Evolutionary conservation across 2,329 filamentous ascomycete genomes (phyloP).

Genomic region (Whalleya microplaca): DNA sequence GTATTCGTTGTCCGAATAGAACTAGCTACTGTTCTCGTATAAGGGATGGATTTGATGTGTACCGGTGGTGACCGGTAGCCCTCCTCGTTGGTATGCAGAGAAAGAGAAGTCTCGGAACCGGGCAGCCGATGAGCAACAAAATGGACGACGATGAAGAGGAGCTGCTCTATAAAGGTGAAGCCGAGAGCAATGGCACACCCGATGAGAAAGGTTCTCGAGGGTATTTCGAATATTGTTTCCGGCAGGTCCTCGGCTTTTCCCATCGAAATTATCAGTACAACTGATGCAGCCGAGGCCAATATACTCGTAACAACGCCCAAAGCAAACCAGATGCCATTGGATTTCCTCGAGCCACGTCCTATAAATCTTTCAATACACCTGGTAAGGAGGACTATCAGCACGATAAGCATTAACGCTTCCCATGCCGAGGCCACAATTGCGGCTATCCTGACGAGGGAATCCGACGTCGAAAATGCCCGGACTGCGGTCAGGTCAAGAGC

Average conservation of each 20-base stretch:
- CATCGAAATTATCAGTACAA: slow-evolving; percentile 46
- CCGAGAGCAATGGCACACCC: slow-evolving; percentile 51
- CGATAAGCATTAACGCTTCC: slow-evolving; percentile 42
- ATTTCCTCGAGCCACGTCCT: slow-evolving; percentile 25
- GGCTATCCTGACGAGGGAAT: slow-evolving; percentile 38
- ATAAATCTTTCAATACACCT: slow-evolving; percentile 34
- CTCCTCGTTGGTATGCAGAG: slow-evolving; percentile 40
- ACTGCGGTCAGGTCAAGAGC: slow-evolving; percentile 47
- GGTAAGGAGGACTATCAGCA: slow-evolving; percentile 39
- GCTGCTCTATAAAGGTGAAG: slow-evolving; percentile 50
- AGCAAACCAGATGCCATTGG: slow-evolving; percentile 42
- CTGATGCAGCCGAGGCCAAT: slow-evolving; percentile 49
- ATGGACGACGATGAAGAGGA: slow-evolving; percentile 52
- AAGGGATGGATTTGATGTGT: slow-evolving; percentile 57
- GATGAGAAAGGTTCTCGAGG: slow-evolving; percentile 43
- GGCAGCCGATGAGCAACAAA: slow-evolving; percentile 44
- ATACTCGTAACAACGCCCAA: slow-evolving; percentile 42
- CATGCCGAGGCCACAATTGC: slow-evolving; percentile 44
- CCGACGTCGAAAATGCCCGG: slow-evolving; percentile 34
- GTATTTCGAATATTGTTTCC: slow-evolving; percentile 39
- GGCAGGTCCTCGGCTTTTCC: slow-evolving; percentile 37
- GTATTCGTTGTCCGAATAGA: slow-evolving; percentile 38
- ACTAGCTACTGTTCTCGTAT: slow-evolving; percentile 47
- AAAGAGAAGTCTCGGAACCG: slow-evolving; percentile 32
- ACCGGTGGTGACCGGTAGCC: slow-evolving; percentile 36